A percentile compares a stretch with the other conserved stretches of the same genome.
Conservation (phyloP, 768 basidiomycete species). For the Hericium rajendrae region DNA sequence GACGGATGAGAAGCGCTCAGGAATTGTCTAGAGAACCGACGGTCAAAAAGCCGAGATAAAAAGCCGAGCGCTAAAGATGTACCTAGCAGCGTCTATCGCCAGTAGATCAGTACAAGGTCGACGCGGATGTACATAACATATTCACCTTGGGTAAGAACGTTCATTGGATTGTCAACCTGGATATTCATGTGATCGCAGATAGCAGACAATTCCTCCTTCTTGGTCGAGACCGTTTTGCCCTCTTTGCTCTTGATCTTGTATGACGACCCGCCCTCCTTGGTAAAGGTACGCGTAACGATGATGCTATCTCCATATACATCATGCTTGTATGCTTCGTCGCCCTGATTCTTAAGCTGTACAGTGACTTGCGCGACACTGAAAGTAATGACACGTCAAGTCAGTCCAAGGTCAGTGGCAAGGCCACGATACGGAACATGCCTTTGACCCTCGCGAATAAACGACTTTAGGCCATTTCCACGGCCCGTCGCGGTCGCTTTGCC, state of each 20-base stretch:
- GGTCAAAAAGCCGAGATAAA: constrained; percentile 72
- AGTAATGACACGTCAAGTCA: background rate
- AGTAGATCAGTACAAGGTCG: background rate
- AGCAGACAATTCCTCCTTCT: constrained; percentile 74
- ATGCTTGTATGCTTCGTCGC: constrained; percentile 80
- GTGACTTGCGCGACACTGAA: constrained; percentile 63
- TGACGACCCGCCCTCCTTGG: constrained; percentile 58
- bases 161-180: constrained; percentile 95
- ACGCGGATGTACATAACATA: background rate
- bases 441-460: constrained; percentile 80
- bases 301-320: constrained; percentile 84
- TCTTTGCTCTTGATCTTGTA: constrained; percentile 80
- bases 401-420: background rate
- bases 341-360: constrained; percentile 80
- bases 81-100: constrained; percentile 26
- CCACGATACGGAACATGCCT: constrained; percentile 35
- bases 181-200: constrained; percentile 97
- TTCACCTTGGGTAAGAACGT: constrained; percentile 78
- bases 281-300: constrained; percentile 72
- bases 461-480: constrained; percentile 74
- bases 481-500: constrained; percentile 91
- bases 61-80: constrained; percentile 23
- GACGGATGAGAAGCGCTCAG: constrained; percentile 68
- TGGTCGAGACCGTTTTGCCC: constrained; percentile 57
- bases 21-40: constrained; percentile 41